Evolutionary conservation across 768 basidiomycete genomes (phyloP).

Genomic region (Phlegmacium glaucopus): DNA sequence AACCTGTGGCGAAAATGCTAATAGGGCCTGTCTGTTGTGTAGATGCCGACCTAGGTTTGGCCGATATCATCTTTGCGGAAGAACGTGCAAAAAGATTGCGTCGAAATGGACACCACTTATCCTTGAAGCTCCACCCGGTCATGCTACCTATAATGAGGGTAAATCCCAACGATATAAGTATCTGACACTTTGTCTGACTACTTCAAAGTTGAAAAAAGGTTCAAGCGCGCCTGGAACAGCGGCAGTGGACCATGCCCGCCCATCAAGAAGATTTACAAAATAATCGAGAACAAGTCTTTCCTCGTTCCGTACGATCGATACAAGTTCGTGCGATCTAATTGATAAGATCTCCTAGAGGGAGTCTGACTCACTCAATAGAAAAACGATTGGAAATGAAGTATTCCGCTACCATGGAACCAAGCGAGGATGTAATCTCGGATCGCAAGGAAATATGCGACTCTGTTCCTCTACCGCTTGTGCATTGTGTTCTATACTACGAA

Average conservation of each 20-base stretch:
- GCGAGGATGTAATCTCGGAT: slow-evolving; percentile 8
- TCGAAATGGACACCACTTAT: slow-evolving; percentile 17
- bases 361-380: neutral
- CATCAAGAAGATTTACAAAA: slow-evolving; percentile 13
- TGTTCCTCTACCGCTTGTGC: slow-evolving; percentile 6
- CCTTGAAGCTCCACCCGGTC: slow-evolving; percentile 16
- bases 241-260: slow-evolving; percentile 2
- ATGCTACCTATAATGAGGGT: slow-evolving; percentile 18
- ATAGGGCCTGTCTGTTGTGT: slow-evolving; percentile 13
- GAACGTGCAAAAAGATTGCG: slow-evolving; percentile 14
- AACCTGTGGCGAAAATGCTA: slow-evolving; percentile 9
- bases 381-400: slow-evolving; percentile 7
- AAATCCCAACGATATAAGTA: neutral
- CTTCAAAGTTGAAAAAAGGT: slow-evolving; percentile 12
- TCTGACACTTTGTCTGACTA: neutral
- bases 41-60: slow-evolving; percentile 9
- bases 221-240: slow-evolving; percentile 11
- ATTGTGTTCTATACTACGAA: slow-evolving; percentile 12
- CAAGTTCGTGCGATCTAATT: slow-evolving; percentile 2
- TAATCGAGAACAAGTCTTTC: slow-evolving; percentile 12
- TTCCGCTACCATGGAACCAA: slow-evolving; percentile 14
- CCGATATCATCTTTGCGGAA: slow-evolving; percentile 17
- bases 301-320: slow-evolving; percentile 12
- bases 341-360: neutral
- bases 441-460: slow-evolving; percentile 1